Base-by-base conservation (phyloP, 2,329 filamentous ascomycete genomes). In the Talaromyces pinophilus region DNA sequence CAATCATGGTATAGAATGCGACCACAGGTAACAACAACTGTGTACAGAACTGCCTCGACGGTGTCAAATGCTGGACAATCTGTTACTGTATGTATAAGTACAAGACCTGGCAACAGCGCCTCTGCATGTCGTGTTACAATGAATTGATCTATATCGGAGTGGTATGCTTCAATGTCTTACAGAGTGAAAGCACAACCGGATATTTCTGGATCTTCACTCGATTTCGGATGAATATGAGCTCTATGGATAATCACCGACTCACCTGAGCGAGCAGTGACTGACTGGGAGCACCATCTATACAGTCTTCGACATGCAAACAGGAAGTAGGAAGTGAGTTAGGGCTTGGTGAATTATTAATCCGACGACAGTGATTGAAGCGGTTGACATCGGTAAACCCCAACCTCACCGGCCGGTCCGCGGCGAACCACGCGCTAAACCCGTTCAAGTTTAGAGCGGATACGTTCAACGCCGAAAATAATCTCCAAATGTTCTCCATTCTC, bases 271-370 rank as follows among this genome's bases (percentile, higher is more conserved):
- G 48, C 15, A 30, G 13, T 30, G 13, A 25, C 13, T 52, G 25
- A 30, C 1, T 52, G 5, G 30, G 17, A 52, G 15, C 11, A 13
- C 2, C 44, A 11, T 42, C 15, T 50, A 25, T 28, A 22, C 46
- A 6, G 15, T 25, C 19, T 13, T 33, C 7, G 7, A 33, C 6
- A 25, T 25, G 25, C 2, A 25, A 25, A 25, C 3, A 25, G 25
- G 25, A 25, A 25, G 25, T 25, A 30, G 28, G 28, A 30, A 30
- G 5, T 7, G 30, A 33, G 30, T 33, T 33, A 54, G 50, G 50
- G 50, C 28, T 54, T 38, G 30, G 8, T 57, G 52, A 38, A 90
- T 85, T 67, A 90, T 71, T 62, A 90, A 84, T 0, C 83, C 86
- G 73, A 87, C 88, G 69, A 52, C 64, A 1, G 60, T 33, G 15